Conservation (phyloP, 2,329 filamentous ascomycete genomes). For the Zarea fungicola region DNA sequence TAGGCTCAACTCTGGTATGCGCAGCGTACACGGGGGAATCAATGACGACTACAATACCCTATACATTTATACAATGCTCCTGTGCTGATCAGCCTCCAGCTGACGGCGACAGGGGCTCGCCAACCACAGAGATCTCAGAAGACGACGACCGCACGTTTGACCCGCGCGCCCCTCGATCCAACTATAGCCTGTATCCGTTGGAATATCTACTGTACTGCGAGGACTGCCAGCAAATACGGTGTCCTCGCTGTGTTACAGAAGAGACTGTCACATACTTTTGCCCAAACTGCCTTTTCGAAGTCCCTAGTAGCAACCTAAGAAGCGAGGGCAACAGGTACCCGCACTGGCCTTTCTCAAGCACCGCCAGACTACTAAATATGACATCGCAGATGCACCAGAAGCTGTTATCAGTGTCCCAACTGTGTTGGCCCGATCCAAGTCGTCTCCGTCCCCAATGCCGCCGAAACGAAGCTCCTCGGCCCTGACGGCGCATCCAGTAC, state of each 20-base stretch:
- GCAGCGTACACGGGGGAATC: not conserved
- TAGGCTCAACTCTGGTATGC: not conserved
- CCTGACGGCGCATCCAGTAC: slow-evolving; percentile 31
- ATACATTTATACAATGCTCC: slow-evolving; percentile 63
- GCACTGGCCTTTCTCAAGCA: not conserved
- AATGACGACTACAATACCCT: slow-evolving; percentile 52
- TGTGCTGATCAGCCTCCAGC: slow-evolving; percentile 46
- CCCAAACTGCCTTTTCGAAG: slow-evolving; percentile 91
- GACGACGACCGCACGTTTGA: slow-evolving; percentile 80
- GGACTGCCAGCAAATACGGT: slow-evolving; percentile 94
- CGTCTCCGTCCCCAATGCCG: slow-evolving; percentile 58
- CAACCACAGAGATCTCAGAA: slow-evolving; percentile 41
- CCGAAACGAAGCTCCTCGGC: slow-evolving; percentile 39
- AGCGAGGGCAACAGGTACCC: slow-evolving; percentile 84
- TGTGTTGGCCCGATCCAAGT: slow-evolving; percentile 78
- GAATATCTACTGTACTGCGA: slow-evolving; percentile 95
- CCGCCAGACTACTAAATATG: slow-evolving; percentile 2
- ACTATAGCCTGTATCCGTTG: slow-evolving; percentile 87
- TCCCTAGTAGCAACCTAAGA: slow-evolving; percentile 86
- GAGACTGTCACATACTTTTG: slow-evolving; percentile 96
- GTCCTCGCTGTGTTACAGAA: slow-evolving; percentile 83
- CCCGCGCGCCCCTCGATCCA: slow-evolving; percentile 75
- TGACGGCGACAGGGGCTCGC: slow-evolving; percentile 28
- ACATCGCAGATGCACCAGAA: slow-evolving; percentile 71
- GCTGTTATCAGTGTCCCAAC: slow-evolving; percentile 91